Base-by-base conservation (phyloP, 805 yeast genomes). In the Wickerhamiella hasegawae region DNA sequence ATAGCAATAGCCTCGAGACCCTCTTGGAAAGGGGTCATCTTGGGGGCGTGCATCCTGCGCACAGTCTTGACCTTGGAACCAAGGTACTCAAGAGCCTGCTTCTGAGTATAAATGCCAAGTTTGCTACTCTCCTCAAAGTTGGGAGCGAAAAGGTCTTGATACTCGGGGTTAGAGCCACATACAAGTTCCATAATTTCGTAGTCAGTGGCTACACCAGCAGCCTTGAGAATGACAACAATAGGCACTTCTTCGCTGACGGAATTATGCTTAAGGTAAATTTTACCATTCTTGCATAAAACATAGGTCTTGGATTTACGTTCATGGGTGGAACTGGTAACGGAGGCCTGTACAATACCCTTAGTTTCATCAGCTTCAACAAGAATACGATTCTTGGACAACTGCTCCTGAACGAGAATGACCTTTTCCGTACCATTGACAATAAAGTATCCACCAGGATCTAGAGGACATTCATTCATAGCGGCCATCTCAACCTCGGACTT, bases 381-480 rank as follows among this genome's bases (percentile, higher is more conserved):
- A 52, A 90, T 90, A 69, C 98, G 81, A 59, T 90, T 90, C 60
- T 90, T 90, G 34, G 93, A 77, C 54, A 90, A 66, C 65, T 90
- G 98, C 58, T 90, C 98, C 58, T 90, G 98, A 29, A 90, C 92
- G 46, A 90, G 67, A 43, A 90, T 90, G 31, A 90, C 98, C 55
- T 90, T 90, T 50, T 90, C 98, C 0, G 98, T 90, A 55, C 98
- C 98, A 53, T 87, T 87, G 33, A 87, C 96, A 52, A 87, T 81
- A 52, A 90, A 90, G 53, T 90, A 90, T 49, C 98, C 98, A 60
- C 98, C 98, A 5, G 98, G 98, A 59, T 90, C 98, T 33, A 90
- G 64, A 0, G 98, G 98, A 58, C 98, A 90, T 58, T 90, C 98
- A 47, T 81, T 76, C 45, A 80, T 64, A 18, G 61, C 61, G 0